A percentile compares a stretch with the other conserved stretches of the same genome.
These are phyloP conservation scores for Exophiala aquamarina DNA, from an alignment of 2,329 filamentous ascomycete species.

Conservation along the genomic window DNA sequence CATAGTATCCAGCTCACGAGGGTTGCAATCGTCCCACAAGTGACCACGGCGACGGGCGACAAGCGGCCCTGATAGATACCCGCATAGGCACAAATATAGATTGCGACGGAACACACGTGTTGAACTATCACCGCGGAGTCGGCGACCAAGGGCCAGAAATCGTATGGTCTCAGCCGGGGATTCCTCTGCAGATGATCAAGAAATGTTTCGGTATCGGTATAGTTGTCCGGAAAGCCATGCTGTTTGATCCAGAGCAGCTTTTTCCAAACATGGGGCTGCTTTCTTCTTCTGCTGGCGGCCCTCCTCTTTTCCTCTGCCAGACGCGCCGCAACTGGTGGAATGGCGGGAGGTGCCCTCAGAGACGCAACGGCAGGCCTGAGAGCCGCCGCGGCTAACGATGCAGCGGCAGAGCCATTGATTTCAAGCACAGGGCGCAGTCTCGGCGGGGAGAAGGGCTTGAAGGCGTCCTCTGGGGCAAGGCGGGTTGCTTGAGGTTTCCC, in stretches of 20 bases:
- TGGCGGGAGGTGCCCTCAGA: conserved; percentile 41
- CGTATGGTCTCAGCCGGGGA: conserved; percentile 87
- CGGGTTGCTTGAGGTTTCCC: conserved; percentile 43
- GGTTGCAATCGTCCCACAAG: conserved; percentile 78
- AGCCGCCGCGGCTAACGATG: conserved; percentile 39
- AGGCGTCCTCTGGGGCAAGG: conserved; percentile 82
- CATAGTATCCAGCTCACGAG: conserved; percentile 86
- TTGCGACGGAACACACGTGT: conserved; percentile 90
- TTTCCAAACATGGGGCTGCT: conserved; percentile 78
- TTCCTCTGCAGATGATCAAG: conserved; percentile 95
- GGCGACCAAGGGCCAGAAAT: conserved; percentile 95
- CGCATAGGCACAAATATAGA: conserved; percentile 92
- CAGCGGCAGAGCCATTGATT: conserved; percentile 44
- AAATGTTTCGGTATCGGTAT: conserved; percentile 95
- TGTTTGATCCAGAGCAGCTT: conserved; percentile 98
- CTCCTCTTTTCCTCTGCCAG: conserved; percentile 50
- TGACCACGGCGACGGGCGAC: conserved; percentile 85
- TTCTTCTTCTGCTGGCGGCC: conserved; percentile 64
- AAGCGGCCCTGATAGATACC: conserved; percentile 84
- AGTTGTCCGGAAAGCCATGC: conserved; percentile 85
- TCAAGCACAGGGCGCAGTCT: conserved; percentile 45
- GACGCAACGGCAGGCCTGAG: conserved; percentile 39
- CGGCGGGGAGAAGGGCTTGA: conserved; percentile 63
- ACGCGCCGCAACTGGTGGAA: conserved; percentile 36
- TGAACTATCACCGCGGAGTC: conserved; percentile 97